Percentiles rank a stretch among this genome's conserved stretches.
These are phyloP conservation scores for Ceratocystis colombiana DNA, from an alignment of 2,329 filamentous ascomycete genomes.

Conservation along the genomic window DNA sequence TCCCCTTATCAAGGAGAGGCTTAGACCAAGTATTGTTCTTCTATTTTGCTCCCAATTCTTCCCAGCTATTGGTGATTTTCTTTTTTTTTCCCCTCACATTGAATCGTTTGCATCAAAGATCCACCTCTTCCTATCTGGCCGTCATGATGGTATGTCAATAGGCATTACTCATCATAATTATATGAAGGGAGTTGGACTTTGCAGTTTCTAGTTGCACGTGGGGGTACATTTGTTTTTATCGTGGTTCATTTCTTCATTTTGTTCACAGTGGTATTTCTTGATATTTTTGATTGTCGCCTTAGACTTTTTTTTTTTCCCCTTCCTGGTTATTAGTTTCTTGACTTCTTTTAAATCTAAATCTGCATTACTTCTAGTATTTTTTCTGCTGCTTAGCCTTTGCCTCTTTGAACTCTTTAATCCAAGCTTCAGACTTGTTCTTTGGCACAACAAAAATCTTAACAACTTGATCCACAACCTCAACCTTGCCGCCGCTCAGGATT, in stretches of 20 bases:
- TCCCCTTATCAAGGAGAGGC: background rate
- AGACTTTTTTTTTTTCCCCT: conserved; percentile 10
- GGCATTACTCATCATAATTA: background rate
- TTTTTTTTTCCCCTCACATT: conserved; percentile 19
- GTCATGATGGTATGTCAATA: background rate
- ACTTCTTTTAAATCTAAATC: conserved; percentile 17
- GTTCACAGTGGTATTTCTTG: conserved; percentile 9
- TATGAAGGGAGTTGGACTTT: background rate
- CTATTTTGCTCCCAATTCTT: background rate
- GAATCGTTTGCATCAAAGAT: background rate
- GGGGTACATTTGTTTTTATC: background rate
- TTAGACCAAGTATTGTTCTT: background rate
- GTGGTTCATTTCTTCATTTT: background rate
- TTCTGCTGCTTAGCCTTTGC: conserved; percentile 47
- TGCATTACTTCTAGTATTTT: conserved; percentile 16
- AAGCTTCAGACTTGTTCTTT: conserved; percentile 55
- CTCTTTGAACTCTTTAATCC: conserved; percentile 76
- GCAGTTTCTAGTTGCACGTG: background rate
- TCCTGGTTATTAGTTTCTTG: conserved; percentile 5
- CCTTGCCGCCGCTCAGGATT: conserved; percentile 62
- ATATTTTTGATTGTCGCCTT: conserved; percentile 5
- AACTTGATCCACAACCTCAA: conserved; percentile 80
- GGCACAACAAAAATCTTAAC: conserved; percentile 77
- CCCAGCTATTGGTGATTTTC: conserved; percentile 2
- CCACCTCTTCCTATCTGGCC: too few species aligned